Conservation (phyloP, 768 basidiomycete species). For the Pisolithus albus region DNA sequence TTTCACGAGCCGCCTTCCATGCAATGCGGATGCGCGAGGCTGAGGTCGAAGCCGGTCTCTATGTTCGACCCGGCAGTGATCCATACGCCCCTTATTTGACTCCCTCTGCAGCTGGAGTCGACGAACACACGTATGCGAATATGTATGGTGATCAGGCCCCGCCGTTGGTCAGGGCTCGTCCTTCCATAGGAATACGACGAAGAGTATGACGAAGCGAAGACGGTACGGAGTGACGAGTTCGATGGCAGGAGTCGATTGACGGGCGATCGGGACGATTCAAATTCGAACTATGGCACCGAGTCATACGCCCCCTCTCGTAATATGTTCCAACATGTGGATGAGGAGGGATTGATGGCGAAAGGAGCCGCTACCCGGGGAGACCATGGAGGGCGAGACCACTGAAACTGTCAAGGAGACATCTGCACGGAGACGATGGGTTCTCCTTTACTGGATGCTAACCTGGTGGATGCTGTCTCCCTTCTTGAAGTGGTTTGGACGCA, state of each 20-base stretch:
- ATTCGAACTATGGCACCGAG: slow-evolving; percentile 83
- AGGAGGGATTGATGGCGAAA: slow-evolving; percentile 68
- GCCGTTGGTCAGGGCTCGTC: slow-evolving; percentile 73
- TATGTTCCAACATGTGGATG: slow-evolving; percentile 87
- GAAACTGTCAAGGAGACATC: slow-evolving; percentile 81
- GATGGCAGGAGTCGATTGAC: slow-evolving; percentile 76
- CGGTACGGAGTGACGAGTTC: slow-evolving; percentile 68
- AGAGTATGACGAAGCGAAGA: slow-evolving; percentile 70
- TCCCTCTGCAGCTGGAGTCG: slow-evolving; percentile 37
- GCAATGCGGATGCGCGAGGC: slow-evolving; percentile 68
- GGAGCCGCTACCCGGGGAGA: slow-evolving; percentile 78
- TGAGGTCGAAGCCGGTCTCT: slow-evolving; percentile 64
- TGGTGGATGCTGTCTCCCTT: slow-evolving; percentile 81
- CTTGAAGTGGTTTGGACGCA: slow-evolving; percentile 69
- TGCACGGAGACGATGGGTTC: slow-evolving; percentile 81
- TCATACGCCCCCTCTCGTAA: slow-evolving; percentile 91
- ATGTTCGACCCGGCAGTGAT: slow-evolving; percentile 49
- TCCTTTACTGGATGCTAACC: slow-evolving; percentile 81
- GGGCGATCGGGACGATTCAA: slow-evolving; percentile 68
- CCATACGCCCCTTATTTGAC: slow-evolving; percentile 74
- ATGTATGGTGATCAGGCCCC: slow-evolving; percentile 61
- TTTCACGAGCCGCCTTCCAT: slow-evolving; percentile 83
- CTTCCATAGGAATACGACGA: slow-evolving; percentile 80
- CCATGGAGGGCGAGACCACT: slow-evolving; percentile 80
- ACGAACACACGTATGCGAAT: slow-evolving; percentile 29